Percentiles rank a stretch among this genome's conserved stretches.
phyloP scores from a whole-genome alignment of 768 basidiomycete species.

The Tylopilus intermedius region DNA sequence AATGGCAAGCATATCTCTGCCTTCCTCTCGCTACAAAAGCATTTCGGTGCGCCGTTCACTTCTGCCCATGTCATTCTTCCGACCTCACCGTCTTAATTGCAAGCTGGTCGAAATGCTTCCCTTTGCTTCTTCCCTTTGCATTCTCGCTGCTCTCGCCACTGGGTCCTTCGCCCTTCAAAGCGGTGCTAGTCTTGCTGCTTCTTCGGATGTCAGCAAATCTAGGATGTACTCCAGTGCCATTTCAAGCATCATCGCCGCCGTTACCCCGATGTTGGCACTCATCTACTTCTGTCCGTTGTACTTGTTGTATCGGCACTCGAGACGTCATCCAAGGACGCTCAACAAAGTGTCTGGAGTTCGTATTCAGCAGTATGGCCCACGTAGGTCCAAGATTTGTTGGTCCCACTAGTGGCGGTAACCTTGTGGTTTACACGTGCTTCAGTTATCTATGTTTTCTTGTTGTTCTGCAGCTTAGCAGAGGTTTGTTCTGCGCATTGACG shows the following conservation, averaged over 20 bases:
- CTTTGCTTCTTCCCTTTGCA: constrained; percentile 32
- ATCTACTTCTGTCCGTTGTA: constrained; percentile 50
- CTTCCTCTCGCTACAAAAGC: constrained; percentile 22
- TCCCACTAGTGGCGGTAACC: background rate
- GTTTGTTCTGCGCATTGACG: constrained; percentile 24
- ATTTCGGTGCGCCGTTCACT: constrained; percentile 28
- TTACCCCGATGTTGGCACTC: constrained; percentile 33
- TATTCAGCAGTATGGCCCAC: constrained; percentile 48
- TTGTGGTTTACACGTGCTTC: constrained; percentile 20
- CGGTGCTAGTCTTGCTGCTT: constrained; percentile 5
- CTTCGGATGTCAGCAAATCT: constrained; percentile 24
- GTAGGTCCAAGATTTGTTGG: constrained; percentile 31
- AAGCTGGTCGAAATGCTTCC: constrained; percentile 37
- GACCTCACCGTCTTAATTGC: constrained; percentile 12
- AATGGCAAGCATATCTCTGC: constrained; percentile 27
- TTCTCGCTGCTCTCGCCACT: constrained; percentile 31
- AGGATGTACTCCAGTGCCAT: constrained; percentile 34
- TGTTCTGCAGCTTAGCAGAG: constrained; percentile 45
- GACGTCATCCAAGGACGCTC: constrained; percentile 41
- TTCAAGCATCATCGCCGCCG: constrained; percentile 33
- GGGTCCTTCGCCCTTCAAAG: constrained; percentile 30
- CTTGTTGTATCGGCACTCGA: constrained; percentile 44
- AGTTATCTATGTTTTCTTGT: constrained; percentile 51
- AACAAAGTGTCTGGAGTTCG: constrained; percentile 47
- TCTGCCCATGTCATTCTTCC: constrained; percentile 12